Evolutionary conservation across 2,329 filamentous ascomycete species (phyloP).

Genomic region (Clarireedia homoeocarpa): DNA sequence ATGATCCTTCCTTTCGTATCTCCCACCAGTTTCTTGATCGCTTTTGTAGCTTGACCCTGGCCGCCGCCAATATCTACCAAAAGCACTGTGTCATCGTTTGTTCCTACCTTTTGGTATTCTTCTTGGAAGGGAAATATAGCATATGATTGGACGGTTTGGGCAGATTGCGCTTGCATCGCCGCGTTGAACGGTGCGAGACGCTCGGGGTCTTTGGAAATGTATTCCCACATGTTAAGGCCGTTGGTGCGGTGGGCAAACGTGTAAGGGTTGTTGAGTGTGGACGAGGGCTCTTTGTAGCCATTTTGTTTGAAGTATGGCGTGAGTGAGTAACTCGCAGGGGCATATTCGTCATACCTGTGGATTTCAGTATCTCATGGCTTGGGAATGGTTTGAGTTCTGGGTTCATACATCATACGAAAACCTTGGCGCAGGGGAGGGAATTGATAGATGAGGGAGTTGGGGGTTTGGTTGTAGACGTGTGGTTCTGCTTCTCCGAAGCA

Average conservation of each 20-base stretch:
- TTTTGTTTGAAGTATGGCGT: conserved; percentile 19
- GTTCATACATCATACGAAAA: conserved; percentile 11
- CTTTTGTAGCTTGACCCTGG: conserved; percentile 32
- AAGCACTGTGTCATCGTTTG: conserved; percentile 20
- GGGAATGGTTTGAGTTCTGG: not conserved
- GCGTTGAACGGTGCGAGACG: conserved; percentile 24
- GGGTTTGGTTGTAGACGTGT: not conserved
- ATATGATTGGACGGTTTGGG: conserved; percentile 8
- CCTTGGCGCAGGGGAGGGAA: not conserved
- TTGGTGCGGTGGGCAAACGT: conserved; percentile 22
- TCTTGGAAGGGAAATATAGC: conserved; percentile 22
- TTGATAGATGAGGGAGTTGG: not conserved
- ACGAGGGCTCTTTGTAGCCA: conserved; percentile 17
- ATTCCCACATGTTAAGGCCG: conserved; percentile 22
- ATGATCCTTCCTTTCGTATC: conserved; percentile 30
- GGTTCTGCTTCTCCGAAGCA: too few relatives aligned
- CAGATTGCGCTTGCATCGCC: conserved; percentile 21
- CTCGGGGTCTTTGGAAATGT: conserved; percentile 20
- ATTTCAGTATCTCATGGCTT: not conserved
- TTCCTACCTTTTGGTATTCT: conserved; percentile 13
- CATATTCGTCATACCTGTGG: conserved; percentile 20
- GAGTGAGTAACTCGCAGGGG: conserved; percentile 13
- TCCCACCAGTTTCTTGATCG: conserved; percentile 29
- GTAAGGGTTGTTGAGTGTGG: conserved; percentile 22
- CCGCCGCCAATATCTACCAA: conserved; percentile 37